Evolutionary conservation across 176 grass and related monocot genomes (phyloP).

Genomic region (Avena atlantica): DNA sequence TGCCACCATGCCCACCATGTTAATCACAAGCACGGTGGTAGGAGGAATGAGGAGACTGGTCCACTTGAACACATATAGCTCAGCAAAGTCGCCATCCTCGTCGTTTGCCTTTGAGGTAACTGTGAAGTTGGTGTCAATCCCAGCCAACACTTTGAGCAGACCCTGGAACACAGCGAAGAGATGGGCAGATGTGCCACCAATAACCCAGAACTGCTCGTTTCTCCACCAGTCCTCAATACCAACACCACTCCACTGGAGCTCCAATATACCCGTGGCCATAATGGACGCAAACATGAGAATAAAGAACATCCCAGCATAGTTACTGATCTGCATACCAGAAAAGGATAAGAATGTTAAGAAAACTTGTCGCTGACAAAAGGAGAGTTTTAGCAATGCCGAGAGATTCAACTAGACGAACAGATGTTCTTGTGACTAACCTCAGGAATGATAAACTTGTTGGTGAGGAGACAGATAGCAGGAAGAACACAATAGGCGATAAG

Average conservation of each 20-base stretch:
- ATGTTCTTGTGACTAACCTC: conserved; percentile 59
- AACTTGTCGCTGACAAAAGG: background rate
- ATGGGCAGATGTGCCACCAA: conserved; percentile 96
- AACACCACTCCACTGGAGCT: conserved; percentile 94
- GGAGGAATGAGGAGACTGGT: conserved; percentile 88
- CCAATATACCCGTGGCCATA: conserved; percentile 80
- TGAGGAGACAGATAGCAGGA: conserved; percentile 98
- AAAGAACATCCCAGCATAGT: conserved; percentile 91
- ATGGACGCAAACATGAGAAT: conserved; percentile 90
- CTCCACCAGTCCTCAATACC: conserved; percentile 96
- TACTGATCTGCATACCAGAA: conserved; percentile 75
- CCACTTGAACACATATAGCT: conserved; percentile 97
- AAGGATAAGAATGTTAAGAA: conserved; percentile 36
- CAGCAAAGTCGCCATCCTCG: conserved; percentile 89
- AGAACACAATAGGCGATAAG: conserved; percentile 96
- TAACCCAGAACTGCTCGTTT: conserved; percentile 96
- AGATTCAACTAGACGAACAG: conserved; percentile 12
- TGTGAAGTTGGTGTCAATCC: conserved; percentile 96
- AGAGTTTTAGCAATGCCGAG: background rate
- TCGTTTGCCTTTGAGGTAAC: conserved; percentile 94
- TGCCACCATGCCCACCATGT: conserved; percentile 90
- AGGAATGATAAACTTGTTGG: conserved; percentile 98
- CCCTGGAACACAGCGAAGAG: conserved; percentile 90
- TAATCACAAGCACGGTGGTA: conserved; percentile 85
- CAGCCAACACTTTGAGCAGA: conserved; percentile 83